Conservation (phyloP, 805 yeast species). For the Huiozyma sinensis region DNA sequence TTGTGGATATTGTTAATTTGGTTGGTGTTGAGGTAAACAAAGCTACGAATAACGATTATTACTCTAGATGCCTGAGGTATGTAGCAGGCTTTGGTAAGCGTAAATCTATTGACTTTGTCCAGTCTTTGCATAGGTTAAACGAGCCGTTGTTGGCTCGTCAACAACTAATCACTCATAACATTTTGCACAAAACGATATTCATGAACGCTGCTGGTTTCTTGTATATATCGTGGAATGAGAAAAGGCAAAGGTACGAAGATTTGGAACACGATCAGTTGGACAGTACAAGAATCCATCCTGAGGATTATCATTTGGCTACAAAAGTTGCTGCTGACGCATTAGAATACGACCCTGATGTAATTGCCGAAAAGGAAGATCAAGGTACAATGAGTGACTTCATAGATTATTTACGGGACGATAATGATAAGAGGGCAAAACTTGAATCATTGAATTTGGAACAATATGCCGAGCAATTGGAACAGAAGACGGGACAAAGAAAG, state of each 20-base stretch:
- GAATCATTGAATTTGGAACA: conserved; percentile 84
- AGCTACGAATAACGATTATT: conserved; percentile 61
- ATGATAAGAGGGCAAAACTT: conserved; percentile 69
- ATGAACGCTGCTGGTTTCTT: conserved; percentile 88
- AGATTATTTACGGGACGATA: conserved; percentile 46
- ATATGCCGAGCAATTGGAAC: conserved; percentile 81
- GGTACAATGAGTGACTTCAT: conserved; percentile 32
- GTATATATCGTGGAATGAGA: conserved; percentile 55
- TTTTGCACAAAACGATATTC: conserved; percentile 71
- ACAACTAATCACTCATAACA: conserved; percentile 72
- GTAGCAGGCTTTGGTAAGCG: conserved; percentile 93
- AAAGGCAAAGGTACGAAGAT: conserved; percentile 34
- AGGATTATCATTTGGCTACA: conserved; percentile 89
- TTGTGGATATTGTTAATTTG: conserved; percentile 82
- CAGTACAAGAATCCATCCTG: conserved; percentile 95
- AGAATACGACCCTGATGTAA: conserved; percentile 89
- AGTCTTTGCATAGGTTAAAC: conserved; percentile 54
- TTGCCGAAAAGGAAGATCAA: conserved; percentile 43
- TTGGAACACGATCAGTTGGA: conserved; percentile 74
- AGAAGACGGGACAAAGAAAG: conserved; percentile 30
- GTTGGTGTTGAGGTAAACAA: conserved; percentile 92
- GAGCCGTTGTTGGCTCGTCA: conserved; percentile 61
- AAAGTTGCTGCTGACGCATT: conserved; percentile 98
- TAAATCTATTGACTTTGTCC: conserved; percentile 78
- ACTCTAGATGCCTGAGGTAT: conserved; percentile 62